phyloP scores from a whole-genome alignment of 2,329 filamentous ascomycete genomes.

The Colletotrichum sp. region DNA sequence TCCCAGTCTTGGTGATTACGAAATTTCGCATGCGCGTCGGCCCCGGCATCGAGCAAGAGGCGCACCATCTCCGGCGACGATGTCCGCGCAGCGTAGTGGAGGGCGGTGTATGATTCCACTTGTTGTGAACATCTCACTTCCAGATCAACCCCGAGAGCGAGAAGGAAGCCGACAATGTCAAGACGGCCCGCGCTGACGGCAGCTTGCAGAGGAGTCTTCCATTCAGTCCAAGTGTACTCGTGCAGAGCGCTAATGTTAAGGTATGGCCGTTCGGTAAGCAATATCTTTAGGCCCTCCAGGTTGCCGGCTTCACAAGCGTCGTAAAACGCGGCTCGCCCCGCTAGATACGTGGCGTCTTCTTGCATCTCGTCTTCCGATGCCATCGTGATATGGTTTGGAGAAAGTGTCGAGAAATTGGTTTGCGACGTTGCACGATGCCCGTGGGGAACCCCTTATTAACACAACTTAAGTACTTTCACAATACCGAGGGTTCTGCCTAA shows the following conservation, averaged over 20 bases:
- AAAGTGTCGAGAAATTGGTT: not conserved
- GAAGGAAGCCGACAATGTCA: not conserved
- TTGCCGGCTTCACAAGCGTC: not conserved
- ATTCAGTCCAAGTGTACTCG: not conserved
- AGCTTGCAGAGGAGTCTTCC: not conserved
- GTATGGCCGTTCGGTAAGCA: not conserved
- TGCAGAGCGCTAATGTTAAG: not conserved
- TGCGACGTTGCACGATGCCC: not conserved
- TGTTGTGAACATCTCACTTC: not conserved
- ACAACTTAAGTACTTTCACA: accelerated
- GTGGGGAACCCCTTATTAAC: not conserved
- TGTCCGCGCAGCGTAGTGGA: not conserved
- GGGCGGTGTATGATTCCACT: not conserved
- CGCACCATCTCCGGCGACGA: not conserved
- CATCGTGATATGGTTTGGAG: not conserved
- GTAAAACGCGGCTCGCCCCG: not conserved
- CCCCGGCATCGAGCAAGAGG: accelerated
- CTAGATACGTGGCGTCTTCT: not conserved
- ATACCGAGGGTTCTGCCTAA: not conserved
- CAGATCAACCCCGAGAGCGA: not conserved
- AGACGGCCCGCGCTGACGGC: not conserved
- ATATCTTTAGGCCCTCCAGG: not conserved
- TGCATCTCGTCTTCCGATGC: not conserved
- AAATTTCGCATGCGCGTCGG: not conserved
- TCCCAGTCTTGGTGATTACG: not conserved